A percentile compares a stretch with the other conserved stretches of the same genome.
Evolutionary conservation across 116 monocot species (phyloP).

Genomic region (Zostera marina): DNA sequence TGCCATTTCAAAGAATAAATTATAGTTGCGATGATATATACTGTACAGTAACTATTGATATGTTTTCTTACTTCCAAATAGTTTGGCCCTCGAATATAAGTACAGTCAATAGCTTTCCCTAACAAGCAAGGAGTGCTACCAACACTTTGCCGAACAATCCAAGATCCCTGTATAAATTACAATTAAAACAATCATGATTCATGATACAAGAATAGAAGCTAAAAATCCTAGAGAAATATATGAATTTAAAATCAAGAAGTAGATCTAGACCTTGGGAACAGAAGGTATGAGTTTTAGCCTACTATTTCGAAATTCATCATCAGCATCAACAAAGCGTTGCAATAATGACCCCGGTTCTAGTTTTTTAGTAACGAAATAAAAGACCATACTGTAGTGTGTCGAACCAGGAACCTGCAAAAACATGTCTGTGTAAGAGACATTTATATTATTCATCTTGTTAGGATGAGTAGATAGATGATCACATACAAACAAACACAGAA

Average conservation of each 20-base stretch:
- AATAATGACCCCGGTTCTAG: conserved; percentile 55
- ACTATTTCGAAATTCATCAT: conserved; percentile 92
- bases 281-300: conserved; percentile 92
- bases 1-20: neutral
- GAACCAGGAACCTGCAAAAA: conserved; percentile 73
- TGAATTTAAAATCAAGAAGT: neutral
- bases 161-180: conserved; percentile 54
- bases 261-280: conserved; percentile 61
- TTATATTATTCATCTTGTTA: neutral
- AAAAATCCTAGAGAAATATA: neutral
- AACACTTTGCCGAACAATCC: conserved; percentile 99
- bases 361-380: conserved; percentile 67
- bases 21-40: neutral
- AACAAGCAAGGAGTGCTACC: conserved; percentile 86
- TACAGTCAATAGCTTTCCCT: conserved; percentile 88
- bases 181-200: neutral
- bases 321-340: conserved; percentile 84
- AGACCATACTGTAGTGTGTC: conserved; percentile 94
- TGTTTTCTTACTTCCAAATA: conserved; percentile 72
- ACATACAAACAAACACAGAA: too few relatives aligned
- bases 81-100: conserved; percentile 66
- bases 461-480: too few relatives aligned
- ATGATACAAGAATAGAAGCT: neutral
- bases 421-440: neutral
- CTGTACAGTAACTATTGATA: neutral